Evolutionary conservation across 2,329 filamentous ascomycete genomes (phyloP), one percentile per base, ranked within the genome.

Genomic region (Pyrenophora teres): DNA sequence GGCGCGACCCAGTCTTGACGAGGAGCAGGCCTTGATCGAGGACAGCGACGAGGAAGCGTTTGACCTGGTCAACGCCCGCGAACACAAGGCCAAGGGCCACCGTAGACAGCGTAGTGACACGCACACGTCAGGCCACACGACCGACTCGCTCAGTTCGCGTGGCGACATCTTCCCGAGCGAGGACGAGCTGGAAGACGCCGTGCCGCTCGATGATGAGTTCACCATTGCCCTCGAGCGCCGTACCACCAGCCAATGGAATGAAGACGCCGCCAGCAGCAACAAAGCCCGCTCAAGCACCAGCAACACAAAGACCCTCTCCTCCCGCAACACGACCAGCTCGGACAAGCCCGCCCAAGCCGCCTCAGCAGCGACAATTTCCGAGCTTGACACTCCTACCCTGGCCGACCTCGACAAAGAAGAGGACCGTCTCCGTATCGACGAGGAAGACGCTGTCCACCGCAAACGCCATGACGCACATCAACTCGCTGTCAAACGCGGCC

Each of bases 121-220:
- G 1, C 83, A 85, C 12, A 87, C 85, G 4, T 96, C 91, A 10
- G 87, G 88, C 35, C 87, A 87, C 58, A 96, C 92, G 0, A 88
- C 86, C 23, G 92, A 93, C 69, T 96, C 92, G 5, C 86, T 89
- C 58, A 88, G 92, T 64, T 96, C 92, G 9, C 81, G 93, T 40
- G 92, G 92, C 2, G 93, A 97, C 74, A 78, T 97, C 10, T 94
- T 97, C 61, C 91, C 91, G 0, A 96, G 92, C 64, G 92, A 96
- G 65, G 91, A 92, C 46, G 91, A 95, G 52, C 61, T 71, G 27
- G 92, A 96, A 71, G 93, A 97, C 74, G 93, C 93, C 0, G 85
- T 96, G n/a, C 90, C 92, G 10, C 77, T 97, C 15, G 90, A 93
- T 64, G 93, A 97, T 68, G 92, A 97, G 67, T 95, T 97, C 63